Conservation (phyloP, 2,329 filamentous ascomycete species). For the Sordariomycetes sp. region DNA sequence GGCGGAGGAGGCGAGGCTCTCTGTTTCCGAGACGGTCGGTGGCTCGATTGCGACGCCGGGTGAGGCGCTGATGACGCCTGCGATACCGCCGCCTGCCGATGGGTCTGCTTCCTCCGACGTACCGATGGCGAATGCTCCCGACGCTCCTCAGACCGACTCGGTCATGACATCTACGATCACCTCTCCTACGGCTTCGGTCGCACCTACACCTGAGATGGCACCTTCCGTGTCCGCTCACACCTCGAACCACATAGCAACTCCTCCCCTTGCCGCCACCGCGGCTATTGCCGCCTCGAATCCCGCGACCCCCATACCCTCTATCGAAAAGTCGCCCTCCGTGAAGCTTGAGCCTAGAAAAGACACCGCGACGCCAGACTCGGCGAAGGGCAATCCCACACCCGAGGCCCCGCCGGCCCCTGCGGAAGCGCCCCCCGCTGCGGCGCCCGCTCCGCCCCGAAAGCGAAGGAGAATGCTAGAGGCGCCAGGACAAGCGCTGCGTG, state of each 20-base stretch:
- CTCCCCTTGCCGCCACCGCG: not conserved
- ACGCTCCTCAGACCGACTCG: not conserved
- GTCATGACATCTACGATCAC: not conserved
- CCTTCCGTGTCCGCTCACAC: not conserved
- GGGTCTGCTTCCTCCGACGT: not conserved
- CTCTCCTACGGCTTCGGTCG: not conserved
- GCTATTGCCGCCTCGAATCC: not conserved
- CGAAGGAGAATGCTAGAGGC: conserved; percentile 4
- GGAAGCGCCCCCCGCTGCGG: not conserved
- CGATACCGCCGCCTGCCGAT: not conserved
- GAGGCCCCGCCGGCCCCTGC: not conserved
- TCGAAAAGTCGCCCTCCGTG: not conserved
- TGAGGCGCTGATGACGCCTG: not conserved
- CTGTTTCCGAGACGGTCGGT: not conserved
- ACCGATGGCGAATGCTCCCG: not conserved
- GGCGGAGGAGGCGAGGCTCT: not conserved
- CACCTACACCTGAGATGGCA: not conserved
- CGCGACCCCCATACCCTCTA: not conserved
- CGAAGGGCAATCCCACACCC: not conserved
- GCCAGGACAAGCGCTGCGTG: conserved; percentile 11
- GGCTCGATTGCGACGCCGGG: not conserved
- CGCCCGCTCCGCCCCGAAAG: not conserved
- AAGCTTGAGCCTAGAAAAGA: not conserved
- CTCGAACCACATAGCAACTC: not conserved
- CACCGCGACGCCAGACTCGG: not conserved